phyloP scores from a whole-genome alignment of 768 basidiomycete species.

The Collybiopsis confluens region DNA sequence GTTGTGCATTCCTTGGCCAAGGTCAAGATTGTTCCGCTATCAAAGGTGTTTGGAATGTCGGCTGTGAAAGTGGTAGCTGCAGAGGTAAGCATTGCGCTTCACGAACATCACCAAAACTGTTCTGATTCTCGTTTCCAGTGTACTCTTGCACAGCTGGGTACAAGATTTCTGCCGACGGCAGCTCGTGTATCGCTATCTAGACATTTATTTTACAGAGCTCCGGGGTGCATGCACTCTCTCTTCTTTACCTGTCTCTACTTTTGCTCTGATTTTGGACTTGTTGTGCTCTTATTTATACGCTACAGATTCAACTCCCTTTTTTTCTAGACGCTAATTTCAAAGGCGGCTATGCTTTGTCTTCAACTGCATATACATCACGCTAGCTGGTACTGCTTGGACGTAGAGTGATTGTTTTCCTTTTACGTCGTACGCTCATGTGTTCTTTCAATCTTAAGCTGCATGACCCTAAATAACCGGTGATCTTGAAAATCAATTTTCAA shows the following conservation, averaged over 20 bases:
- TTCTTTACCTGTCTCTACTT: not conserved
- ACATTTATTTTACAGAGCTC: not conserved
- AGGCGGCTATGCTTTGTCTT: constrained; percentile 1
- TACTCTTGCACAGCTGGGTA: constrained; percentile 4
- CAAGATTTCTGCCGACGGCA: constrained; percentile 2
- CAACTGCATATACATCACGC: not conserved
- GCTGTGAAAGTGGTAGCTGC: constrained; percentile 56
- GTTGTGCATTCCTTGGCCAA: constrained; percentile 57
- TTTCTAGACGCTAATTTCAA: not conserved
- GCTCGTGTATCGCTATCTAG: constrained; percentile 16
- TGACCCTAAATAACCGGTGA: too few species aligned
- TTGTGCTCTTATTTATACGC: not conserved
- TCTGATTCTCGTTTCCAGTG: not conserved
- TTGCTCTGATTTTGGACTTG: not conserved
- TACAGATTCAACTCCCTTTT: not conserved
- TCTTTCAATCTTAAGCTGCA: too few species aligned
- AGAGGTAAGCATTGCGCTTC: constrained; percentile 35
- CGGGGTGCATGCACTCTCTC: not conserved
- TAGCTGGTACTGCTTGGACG: not conserved
- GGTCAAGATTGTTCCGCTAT: constrained; percentile 75
- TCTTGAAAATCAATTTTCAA: too few species aligned
- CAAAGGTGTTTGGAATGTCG: constrained; percentile 60
- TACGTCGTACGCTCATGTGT: not conserved
- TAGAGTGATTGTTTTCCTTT: not conserved
- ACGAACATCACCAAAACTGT: not conserved